Evolutionary conservation across 2,329 filamentous ascomycete species (phyloP), one percentile per base, ranked within the genome.

Genomic region (Sporothrix pallida): DNA sequence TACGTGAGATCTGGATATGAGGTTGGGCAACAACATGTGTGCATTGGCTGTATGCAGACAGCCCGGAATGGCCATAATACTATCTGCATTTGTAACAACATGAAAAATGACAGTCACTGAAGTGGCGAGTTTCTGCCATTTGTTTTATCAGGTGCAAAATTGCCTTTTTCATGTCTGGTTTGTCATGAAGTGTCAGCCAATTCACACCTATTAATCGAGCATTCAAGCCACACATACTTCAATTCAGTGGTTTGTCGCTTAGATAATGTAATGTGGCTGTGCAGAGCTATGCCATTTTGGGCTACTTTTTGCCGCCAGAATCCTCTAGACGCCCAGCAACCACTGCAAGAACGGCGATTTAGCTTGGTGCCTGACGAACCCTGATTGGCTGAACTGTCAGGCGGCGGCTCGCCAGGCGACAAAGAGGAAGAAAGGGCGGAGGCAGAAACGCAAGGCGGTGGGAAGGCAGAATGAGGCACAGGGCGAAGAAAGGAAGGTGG

Each of bases 231-330:
- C 68, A 58, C 3, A 13, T 8, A 3, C 48, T 13, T 5, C 17
- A 44, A 3, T 15, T 37, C 23, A 8, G 9, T 9, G 31, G 31
- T 17, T 12, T 1, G 2, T 3, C 17, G 72, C 26, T 73, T 73
- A 73, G 3, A 13, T 73, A 73, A 73, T 37, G 10, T 2, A 52
- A 15, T n/a, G 58, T 72, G 70, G 70, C 70, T 72, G 70, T 72
- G 70, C 46, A 63, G 42, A 42, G 31, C 5, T 48, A 26, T 23
- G 8, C 15, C 9, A 2, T 52, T 52, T 50, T 63, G 23, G 23
- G 56, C 70, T 17, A 8, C 12, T 42, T 67, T 63, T 71, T 68
- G 72, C 69, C 72, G 58, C 72, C 68, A 56, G 48, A 72, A 56
- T 23, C 20, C 70, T 26, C 58, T 63, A 65, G 67, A 70, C 68